Evolutionary conservation across 2,329 filamentous ascomycete species (phyloP).

Genomic region (Colletotrichum nymphaeae): DNA sequence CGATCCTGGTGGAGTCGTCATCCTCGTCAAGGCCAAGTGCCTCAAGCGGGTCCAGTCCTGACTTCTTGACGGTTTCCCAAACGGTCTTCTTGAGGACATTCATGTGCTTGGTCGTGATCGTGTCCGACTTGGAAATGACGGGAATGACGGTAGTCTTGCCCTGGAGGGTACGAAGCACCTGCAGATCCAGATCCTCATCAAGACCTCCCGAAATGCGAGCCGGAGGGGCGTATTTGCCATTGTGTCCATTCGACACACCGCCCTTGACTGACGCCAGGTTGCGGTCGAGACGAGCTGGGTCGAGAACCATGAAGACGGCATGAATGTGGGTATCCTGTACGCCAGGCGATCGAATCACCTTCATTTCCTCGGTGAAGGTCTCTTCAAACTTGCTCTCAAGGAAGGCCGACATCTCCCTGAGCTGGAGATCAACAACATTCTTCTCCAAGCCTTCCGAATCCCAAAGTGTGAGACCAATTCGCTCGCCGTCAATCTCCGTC

Average conservation of each 20-base stretch:
- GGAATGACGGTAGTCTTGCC: conserved; percentile 96
- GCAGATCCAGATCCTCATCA: conserved; percentile 90
- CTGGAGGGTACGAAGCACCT: conserved; percentile 87
- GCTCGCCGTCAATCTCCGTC: conserved; percentile 92
- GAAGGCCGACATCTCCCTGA: conserved; percentile 91
- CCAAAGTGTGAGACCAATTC: conserved; percentile 94
- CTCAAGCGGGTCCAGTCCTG: conserved; percentile 89
- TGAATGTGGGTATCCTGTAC: conserved; percentile 98
- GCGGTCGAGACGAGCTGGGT: conserved; percentile 85
- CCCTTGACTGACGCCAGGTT: conserved; percentile 78
- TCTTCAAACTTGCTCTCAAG: conserved; percentile 99
- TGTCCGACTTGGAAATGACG: conserved; percentile 96
- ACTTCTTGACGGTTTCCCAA: conserved; percentile 86
- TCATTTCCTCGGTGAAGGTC: conserved; percentile 97
- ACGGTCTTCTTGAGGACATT: conserved; percentile 89
- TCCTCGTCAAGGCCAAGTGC: conserved; percentile 85
- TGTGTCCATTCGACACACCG: conserved; percentile 61
- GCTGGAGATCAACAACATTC: conserved; percentile 92
- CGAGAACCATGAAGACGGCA: conserved; percentile 91
- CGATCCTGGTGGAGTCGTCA: conserved; percentile 68
- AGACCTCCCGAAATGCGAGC: conserved; percentile 72
- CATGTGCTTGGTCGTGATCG: conserved; percentile 96
- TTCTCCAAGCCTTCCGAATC: conserved; percentile 96
- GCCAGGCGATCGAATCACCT: conserved; percentile 92
- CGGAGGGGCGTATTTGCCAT: conserved; percentile 57